Evolutionary conservation across 805 yeast genomes (phyloP).

Genomic region (Candida railenensis): DNA sequence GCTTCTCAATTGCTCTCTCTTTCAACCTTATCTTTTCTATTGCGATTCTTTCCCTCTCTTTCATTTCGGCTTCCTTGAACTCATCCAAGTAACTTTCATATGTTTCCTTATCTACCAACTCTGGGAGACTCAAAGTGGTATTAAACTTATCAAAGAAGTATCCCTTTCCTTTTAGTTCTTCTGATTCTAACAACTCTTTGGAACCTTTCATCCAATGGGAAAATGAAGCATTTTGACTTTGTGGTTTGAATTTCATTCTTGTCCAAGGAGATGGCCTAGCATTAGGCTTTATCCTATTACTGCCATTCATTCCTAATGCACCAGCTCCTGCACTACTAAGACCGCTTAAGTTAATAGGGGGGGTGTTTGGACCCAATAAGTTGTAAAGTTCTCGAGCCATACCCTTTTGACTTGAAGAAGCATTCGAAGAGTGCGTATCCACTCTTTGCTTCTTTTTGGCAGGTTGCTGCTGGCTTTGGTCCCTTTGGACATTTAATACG

Average conservation of each 20-base stretch:
- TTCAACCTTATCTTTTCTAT: conserved; percentile 14
- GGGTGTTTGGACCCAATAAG: conserved; percentile 87
- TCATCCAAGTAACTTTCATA: conserved; percentile 52
- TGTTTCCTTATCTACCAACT: conserved; percentile 57
- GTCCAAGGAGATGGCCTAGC: conserved; percentile 84
- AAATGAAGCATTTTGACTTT: conserved; percentile 48
- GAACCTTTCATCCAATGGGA: conserved; percentile 88
- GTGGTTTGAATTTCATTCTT: conserved; percentile 56
- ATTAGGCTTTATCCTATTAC: conserved; percentile 65
- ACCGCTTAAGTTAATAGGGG: conserved; percentile 54
- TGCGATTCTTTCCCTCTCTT: conserved; percentile 13
- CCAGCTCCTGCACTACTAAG: conserved; percentile 33
- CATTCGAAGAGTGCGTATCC: conserved; percentile 8
- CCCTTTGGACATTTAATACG: conserved; percentile 66
- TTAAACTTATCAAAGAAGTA: conserved; percentile 77
- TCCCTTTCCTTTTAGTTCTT: conserved; percentile 29
- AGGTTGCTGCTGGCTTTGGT: conserved; percentile 35
- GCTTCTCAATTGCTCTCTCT: conserved; percentile 11
- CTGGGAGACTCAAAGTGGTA: conserved; percentile 66
- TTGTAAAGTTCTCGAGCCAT: conserved; percentile 89
- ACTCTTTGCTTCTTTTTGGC: conserved; percentile 41
- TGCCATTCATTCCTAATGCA: conserved; percentile 13
- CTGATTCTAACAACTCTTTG: conserved; percentile 40
- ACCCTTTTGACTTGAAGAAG: conserved; percentile 48
- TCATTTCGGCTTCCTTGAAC: conserved; percentile 25